Evolutionary conservation across 73 alveolate genomes (phyloP).

Genomic region (Tetrahymena malaccensis): DNA sequence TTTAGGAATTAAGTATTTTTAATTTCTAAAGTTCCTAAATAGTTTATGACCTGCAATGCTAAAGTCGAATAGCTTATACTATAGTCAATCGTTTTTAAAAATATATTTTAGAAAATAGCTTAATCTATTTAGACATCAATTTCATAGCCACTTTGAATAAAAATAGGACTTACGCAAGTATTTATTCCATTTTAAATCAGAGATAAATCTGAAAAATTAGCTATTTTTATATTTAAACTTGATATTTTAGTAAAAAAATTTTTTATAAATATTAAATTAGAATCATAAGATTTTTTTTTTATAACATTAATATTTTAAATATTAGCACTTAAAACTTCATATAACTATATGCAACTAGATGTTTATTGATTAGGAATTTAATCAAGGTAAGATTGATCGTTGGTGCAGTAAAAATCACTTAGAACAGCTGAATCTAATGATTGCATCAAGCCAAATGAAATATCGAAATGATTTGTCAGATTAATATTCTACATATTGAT

Average conservation of each 20-base stretch:
- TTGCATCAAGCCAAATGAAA: background rate
- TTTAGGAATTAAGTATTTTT: background rate
- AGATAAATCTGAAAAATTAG: background rate
- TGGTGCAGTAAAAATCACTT: background rate
- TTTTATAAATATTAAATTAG: background rate
- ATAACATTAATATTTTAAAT: background rate
- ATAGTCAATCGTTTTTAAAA: background rate
- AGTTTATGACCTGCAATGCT: background rate
- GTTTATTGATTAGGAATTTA: background rate
- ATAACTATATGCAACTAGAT: background rate
- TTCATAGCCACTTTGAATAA: background rate
- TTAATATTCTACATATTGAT: background rate
- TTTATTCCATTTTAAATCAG: too few species aligned
- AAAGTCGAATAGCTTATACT: background rate
- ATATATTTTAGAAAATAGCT: background rate
- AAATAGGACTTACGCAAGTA: background rate
- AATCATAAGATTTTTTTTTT: background rate
- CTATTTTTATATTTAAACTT: background rate
- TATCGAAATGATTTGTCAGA: background rate
- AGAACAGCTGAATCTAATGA: background rate
- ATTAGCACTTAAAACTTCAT: background rate
- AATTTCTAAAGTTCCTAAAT: background rate
- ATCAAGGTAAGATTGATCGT: background rate
- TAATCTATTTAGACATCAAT: background rate
- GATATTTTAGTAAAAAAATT: background rate